Base-by-base conservation (phyloP, 2,329 filamentous ascomycete genomes). In the Fusarium robinianum region DNA sequence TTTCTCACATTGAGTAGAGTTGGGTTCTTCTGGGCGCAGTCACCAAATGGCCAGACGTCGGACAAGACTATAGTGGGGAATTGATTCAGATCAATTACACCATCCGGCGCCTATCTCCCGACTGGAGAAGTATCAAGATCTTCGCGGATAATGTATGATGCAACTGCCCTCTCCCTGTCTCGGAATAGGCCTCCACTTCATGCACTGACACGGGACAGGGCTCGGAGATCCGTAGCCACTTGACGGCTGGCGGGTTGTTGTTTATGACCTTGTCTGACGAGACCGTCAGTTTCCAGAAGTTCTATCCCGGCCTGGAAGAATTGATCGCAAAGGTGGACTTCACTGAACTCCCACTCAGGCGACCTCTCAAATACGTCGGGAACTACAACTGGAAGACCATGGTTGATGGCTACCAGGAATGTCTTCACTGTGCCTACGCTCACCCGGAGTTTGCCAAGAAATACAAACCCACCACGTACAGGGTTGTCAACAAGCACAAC, bases 371-470 rank as follows among this genome's bases (percentile, higher is more conserved):
- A n/a, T 81, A 81, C 41, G 70, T 75, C 36, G 78, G 78, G 3
- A 68, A 70, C 1, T 80, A 81, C 66, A 81, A 81, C 40, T 55
- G 52, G 52, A 55, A 55, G 29, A 39, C 51, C 5, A 46, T 51
- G 36, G 42, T 52, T n/a, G 51, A 54, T 14, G 51, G 48, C 10
- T 54, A 42, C 18, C 51, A 54, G 60, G 78, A 81, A 62, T 81
- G 78, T 49, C 69, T 81, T 14, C 77, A 80, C 58, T 80, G 77
- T 63, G 73, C 77, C 55, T 81, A 80, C 61, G 80, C 78, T 0
- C 78, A 81, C 47, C 77, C 76, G 0, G 74, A 74, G 5, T 81
- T 81, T 61, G 74, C 72, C 14, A 67, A 77, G 44, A 73, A 70
- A 49, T 81, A 81, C 41, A 76, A 76, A 5, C 76, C 77, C 3